Base-by-base conservation (phyloP, 768 basidiomycete species). In the Sarcomyxa edulis region DNA sequence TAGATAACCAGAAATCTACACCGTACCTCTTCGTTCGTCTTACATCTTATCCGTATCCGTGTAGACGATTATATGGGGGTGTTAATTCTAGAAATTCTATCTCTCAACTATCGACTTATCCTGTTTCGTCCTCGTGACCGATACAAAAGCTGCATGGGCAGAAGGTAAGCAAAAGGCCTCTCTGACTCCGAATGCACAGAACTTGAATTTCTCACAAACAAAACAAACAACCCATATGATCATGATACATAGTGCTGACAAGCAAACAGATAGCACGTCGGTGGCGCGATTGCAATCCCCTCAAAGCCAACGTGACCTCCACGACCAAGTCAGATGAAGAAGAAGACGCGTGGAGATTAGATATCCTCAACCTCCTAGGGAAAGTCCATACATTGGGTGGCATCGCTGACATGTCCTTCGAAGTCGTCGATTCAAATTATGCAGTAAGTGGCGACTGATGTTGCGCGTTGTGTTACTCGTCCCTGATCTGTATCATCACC, bases 11-110 rank as follows among this genome's bases (percentile, higher is more conserved):
- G 31, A 72, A 63, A 11, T 78, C 83, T 1, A 75, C 66, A 2
- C 78, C 84, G 23, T 88, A 87, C 59, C 72, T 89, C 47, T 61
- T 87, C 50, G 86, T 88, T 54, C 49, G 81, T 77, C 18, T 37
- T 28, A 19, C n/a, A 26, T 32, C n/a, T 29, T 36, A 14, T 15
- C 14, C 10, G 11, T 32, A 9, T 25, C 35, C 24, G 24, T n/a
- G 16, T 28, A 37, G 18, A n/a, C 11, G 12, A 12, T 14, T 46
- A 26, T 29, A 22, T 34, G 23, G 24, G 14, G 8, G 15, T 22
- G 22, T 29, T 19, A 8, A 7, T 35, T 27, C 7, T 55, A 88
- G 85, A 88, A 88, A 68, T 82, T 80, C 53, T 55, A 69, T 55
- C 60, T 65, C 14, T 78, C 76, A 3, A 54, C 68, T 3, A 66